These are phyloP conservation scores for Yamadazyma friedrichii DNA, from an alignment of 1,139 yeast species.

Conservation along the genomic window DNA sequence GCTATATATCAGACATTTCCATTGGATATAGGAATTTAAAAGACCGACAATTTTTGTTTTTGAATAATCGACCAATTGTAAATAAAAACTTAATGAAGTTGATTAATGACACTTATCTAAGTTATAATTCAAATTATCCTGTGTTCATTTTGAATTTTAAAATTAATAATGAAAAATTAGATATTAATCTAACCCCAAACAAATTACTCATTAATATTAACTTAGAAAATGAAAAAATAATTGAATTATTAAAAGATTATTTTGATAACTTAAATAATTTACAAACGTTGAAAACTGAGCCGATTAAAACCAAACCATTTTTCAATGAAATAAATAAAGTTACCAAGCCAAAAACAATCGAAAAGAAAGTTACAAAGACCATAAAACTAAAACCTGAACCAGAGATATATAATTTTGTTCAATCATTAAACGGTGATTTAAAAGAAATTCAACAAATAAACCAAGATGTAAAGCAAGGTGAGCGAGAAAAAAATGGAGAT, in stretches of 20 bases:
- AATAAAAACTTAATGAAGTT: constrained; percentile 56
- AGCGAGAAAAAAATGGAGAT: background rate
- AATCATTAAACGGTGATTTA: background rate
- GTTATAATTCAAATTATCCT: constrained; percentile 72
- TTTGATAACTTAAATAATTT: constrained; percentile 5
- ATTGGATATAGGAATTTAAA: constrained; percentile 64
- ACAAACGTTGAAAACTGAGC: constrained; percentile 3
- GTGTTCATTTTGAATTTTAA: constrained; percentile 62
- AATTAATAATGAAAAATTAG: constrained; percentile 55
- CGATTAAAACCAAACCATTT: background rate
- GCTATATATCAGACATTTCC: constrained; percentile 71
- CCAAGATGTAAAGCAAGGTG: background rate
- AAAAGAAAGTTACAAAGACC: background rate
- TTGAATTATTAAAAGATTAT: background rate
- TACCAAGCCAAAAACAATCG: background rate
- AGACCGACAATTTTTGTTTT: constrained; percentile 73
- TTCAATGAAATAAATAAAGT: background rate
- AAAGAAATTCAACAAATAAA: background rate
- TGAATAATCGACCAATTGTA: constrained; percentile 74
- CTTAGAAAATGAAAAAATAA: background rate
- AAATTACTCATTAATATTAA: constrained; percentile 74
- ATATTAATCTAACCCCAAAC: constrained; percentile 90
- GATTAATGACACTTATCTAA: constrained; percentile 70
- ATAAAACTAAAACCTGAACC: constrained; percentile 2
- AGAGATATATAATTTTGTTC: constrained; percentile 3